Base-by-base conservation (phyloP, 164 flowering plant species). In the Brasenia schreberi region DNA sequence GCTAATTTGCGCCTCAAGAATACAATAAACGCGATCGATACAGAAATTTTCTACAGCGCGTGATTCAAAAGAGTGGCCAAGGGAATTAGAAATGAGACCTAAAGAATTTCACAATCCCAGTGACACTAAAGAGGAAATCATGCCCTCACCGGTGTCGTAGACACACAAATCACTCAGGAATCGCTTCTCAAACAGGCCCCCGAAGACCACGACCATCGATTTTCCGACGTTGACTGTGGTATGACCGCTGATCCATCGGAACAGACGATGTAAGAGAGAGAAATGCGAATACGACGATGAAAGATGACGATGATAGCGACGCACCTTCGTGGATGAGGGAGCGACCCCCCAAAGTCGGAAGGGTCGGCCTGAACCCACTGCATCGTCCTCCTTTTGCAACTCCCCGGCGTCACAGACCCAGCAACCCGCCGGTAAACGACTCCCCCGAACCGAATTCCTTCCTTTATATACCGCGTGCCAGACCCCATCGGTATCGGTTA, bases 361-460 rank as follows among this genome's bases (percentile, higher is more conserved):
- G 96, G 70, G 73, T 85, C 78, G 64, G 97, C 96, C 75, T 80
- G 86, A 79, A 95, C 85, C 99, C 99, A 92, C 75, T 92, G 89
- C 89, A 85, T 89, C 74, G 67, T 49, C 12, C 56, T 49, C 56
- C 56, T 33, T 33, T 33, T 3, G 39, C 39, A 33, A 23, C 27
- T 23, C 27, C 2, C 27, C 27, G 27, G 0, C 27, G 27, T 23
- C 27, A 23, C 27, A 23, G 27, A 23, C 27, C 27, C 27, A 23
- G 27, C 27, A 23, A 23, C 27, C 27, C 27, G 27, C 27, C 27
- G 27, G 27, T 23, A 23, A 23, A 23, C 27, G 27, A 23, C 27
- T 23, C 27, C 27, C 27, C 27, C 27, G 27, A 0, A 23, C 27
- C 27, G 27, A 23, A 23, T 23, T 33, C 4, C 4, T 33, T 33